phyloP scores from a whole-genome alignment of 1,284 basidiomycete species.

The Hortiboletus rubellus region DNA sequence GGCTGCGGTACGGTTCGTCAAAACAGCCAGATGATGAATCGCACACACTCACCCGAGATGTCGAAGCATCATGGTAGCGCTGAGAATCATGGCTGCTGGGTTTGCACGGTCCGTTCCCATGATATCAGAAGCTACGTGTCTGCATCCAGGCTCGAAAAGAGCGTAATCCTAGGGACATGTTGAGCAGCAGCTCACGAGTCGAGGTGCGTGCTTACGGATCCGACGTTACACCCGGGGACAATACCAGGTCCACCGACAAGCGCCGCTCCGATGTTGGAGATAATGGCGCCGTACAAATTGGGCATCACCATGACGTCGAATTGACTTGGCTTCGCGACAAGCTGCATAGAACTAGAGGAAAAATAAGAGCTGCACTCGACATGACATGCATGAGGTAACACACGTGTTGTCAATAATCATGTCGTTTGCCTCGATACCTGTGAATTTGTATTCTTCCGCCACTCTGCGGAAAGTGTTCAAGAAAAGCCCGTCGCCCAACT shows the following conservation, averaged over 20 bases:
- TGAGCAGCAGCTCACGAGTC: conserved; percentile 4
- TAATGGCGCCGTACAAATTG: conserved; percentile 95
- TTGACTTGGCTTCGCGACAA: conserved; percentile 92
- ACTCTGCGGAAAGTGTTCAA: conserved; percentile 97
- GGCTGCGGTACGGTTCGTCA: conserved; percentile 43
- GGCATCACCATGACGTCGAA: conserved; percentile 99
- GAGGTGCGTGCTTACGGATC: conserved; percentile 59
- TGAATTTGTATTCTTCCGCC: conserved; percentile 93
- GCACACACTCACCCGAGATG: conserved; percentile 76
- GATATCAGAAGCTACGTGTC: conserved; percentile 97
- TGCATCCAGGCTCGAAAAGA: conserved; percentile 97
- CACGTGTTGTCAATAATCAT: conserved; percentile 99
- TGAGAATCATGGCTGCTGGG: conserved; percentile 97
- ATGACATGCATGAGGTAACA: conserved; percentile 29
- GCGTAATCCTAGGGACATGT: conserved; percentile 77
- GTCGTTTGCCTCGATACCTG: conserved; percentile 92
- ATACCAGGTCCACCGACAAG: conserved; percentile 98
- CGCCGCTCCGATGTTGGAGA: conserved; percentile 97
- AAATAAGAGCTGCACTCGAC: background rate
- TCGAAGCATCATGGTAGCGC: conserved; percentile 97
- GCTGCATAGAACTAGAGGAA: conserved; percentile 86
- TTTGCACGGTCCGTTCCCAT: conserved; percentile 98
- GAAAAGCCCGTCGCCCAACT: conserved; percentile 99
- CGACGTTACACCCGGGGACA: conserved; percentile 98
- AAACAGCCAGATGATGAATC: background rate